Evolutionary conservation across 768 basidiomycete species (phyloP).

Genomic region (Phylloporus scabripes): DNA sequence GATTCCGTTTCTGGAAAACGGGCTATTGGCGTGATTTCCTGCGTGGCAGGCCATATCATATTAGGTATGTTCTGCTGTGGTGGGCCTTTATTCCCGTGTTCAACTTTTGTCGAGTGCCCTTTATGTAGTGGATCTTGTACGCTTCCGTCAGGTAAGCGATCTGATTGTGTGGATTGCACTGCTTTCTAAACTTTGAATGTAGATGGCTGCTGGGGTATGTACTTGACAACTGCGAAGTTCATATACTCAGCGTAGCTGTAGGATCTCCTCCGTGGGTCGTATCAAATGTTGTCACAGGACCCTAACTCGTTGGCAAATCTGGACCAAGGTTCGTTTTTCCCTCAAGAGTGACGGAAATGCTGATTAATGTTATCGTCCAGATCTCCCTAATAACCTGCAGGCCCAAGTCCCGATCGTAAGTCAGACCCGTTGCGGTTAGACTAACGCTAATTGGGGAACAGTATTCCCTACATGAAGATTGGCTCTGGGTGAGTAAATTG

Average conservation of each 20-base stretch:
- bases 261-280: conserved; percentile 88
- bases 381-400: conserved; percentile 95
- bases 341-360: not conserved
- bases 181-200: not conserved
- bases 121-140: conserved; percentile 92
- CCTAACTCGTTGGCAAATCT: conserved; percentile 91
- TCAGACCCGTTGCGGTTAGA: conserved; percentile 6
- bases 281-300: conserved; percentile 91
- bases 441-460: conserved; percentile 26
- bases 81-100: not conserved
- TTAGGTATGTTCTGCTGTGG: conserved; percentile 54
- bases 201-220: conserved; percentile 57
- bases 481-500: conserved; percentile 78
- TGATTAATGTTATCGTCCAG: conserved; percentile 34
- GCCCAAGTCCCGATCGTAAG: conserved; percentile 87
- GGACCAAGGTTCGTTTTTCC: conserved; percentile 65
- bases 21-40: conserved; percentile 94
- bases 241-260: conserved; percentile 20
- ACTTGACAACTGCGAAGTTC: not conserved
- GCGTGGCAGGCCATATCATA: conserved; percentile 84
- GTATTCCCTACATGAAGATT: conserved; percentile 87
- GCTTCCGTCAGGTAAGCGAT: conserved; percentile 75
- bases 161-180: not conserved
- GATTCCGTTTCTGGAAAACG: conserved; percentile 98
- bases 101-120: conserved; percentile 59